Evolutionary conservation across 1,139 yeast genomes (phyloP).

Genomic region (Chernovozyma sophiae-reginae): DNA sequence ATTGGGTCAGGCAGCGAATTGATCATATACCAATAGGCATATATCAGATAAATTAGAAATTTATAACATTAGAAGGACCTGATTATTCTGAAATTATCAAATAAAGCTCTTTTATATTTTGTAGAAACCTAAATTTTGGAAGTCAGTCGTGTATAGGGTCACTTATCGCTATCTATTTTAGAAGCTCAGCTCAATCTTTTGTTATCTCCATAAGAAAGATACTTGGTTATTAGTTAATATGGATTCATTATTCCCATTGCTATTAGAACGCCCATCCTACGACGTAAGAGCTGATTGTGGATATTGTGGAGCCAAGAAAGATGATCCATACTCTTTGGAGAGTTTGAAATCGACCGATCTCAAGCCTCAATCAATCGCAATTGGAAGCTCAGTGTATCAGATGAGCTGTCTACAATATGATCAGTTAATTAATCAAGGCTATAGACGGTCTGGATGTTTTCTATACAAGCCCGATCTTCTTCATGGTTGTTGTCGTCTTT

Average conservation of each 20-base stretch:
- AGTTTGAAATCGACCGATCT: slow-evolving; percentile 14
- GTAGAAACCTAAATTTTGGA: too few relatives aligned
- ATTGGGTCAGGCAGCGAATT: too few relatives aligned
- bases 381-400: slow-evolving; percentile 48
- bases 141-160: too few relatives aligned
- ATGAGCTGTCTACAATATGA: slow-evolving; percentile 58
- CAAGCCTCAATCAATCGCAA: slow-evolving; percentile 27
- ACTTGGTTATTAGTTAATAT: too few relatives aligned
- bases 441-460: slow-evolving; percentile 72
- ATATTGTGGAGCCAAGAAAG: slow-evolving; percentile 54
- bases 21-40: too few relatives aligned
- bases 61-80: too few relatives aligned
- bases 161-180: too few relatives aligned
- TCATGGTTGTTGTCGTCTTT: slow-evolving; percentile 77
- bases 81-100: too few relatives aligned
- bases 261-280: slow-evolving; percentile 19
- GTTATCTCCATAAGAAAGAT: too few relatives aligned
- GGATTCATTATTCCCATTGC: neutral
- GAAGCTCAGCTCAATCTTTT: too few relatives aligned
- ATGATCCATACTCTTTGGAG: slow-evolving; percentile 34
- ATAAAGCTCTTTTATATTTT: too few relatives aligned
- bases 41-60: too few relatives aligned
- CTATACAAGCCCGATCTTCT: slow-evolving; percentile 71
- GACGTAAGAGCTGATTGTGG: slow-evolving; percentile 48
- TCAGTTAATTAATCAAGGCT: slow-evolving; percentile 63